Conservation (phyloP, 345 rosid species). For the Raphanus sativus region DNA sequence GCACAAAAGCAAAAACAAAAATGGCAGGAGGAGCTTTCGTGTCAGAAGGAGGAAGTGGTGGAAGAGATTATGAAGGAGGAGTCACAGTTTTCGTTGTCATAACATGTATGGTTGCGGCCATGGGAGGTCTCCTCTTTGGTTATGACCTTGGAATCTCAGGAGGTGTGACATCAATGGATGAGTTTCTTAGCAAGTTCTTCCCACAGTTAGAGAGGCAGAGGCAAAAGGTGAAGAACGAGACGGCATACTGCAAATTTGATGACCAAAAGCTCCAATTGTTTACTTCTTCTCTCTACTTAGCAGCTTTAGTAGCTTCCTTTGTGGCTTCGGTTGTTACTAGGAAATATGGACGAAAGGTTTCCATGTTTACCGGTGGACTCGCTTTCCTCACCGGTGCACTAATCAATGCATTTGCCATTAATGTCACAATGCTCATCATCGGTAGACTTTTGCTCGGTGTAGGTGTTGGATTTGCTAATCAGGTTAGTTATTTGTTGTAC, state of each 20-base stretch:
- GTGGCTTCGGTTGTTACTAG: conserved; percentile 49
- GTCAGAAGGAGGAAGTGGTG: conserved; percentile 39
- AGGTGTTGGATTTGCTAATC: conserved; percentile 58
- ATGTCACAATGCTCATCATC: conserved; percentile 50
- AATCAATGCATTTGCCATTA: conserved; percentile 44
- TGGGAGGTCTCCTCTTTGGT: conserved; percentile 82
- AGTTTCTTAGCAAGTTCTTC: conserved; percentile 47
- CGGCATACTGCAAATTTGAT: conserved; percentile 56
- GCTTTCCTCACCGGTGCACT: conserved; percentile 52
- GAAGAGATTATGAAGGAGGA: conserved; percentile 62
- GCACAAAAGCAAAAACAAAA: conserved; percentile 10
- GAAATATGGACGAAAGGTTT: conserved; percentile 42
- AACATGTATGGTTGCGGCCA: conserved; percentile 64
- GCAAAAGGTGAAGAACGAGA: conserved; percentile 24
- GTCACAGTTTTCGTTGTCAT: conserved; percentile 60
- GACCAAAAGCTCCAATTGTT: conserved; percentile 43
- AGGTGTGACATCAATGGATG: conserved; percentile 60
- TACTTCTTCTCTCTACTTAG: conserved; percentile 60
- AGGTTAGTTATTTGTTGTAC: conserved; percentile 25
- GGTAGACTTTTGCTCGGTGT: conserved; percentile 53
- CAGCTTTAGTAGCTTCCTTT: conserved; percentile 53
- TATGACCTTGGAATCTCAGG: conserved; percentile 90
- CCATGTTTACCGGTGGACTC: conserved; percentile 48
- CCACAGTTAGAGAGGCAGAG: conserved; percentile 43
- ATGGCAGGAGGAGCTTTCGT: conserved; percentile 52